Evolutionary conservation across 768 basidiomycete species (phyloP), one percentile per base, ranked within the genome.

Genomic region (Podaxis rugospora): DNA sequence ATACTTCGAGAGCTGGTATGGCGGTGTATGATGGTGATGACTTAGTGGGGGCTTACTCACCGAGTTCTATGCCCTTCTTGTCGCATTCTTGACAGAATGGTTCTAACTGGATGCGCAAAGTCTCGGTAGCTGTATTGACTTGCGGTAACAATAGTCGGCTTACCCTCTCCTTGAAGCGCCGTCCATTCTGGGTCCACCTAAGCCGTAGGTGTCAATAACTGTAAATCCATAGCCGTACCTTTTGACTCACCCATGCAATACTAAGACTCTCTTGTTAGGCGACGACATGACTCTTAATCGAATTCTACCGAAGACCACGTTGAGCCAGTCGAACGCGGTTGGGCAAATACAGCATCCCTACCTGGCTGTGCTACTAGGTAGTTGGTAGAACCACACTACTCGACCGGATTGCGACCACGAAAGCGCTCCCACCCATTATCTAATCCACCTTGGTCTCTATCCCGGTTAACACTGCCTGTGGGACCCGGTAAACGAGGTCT

Each of bases 41-140:
- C 16, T n/a, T 56, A 51, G 7, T 16, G 11, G 10, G 13, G 14
- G 27, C 23, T 14, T 4, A 46, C 58, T n/a, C 25, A 60, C 59
- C 51, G n/a, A 60, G 51, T 37, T 60, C 59, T 10, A 60, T 60
- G 25, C 59, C 51, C 10, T 18, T 60, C 42, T 28, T 23, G 40
- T 54, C 59, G 42, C 59, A 60, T 36, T 54, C 59, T 46, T 23
- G 25, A 21, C 59, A 60, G 51, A 60, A 60, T 3, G 59, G 59
- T 35, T 53, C 59, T 21, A 60, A 32, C 59, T 60, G 14, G 32
- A 14, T 9, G 16, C 6, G n/a, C 40, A 39, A 23, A n/a, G 35
- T 9, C 7, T 25, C 3, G 28, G 2, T 7, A 14, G 23, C 50
- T 42, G 32, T 32, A 32, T 32, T 42, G 40, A 42, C 4, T 25